Evolutionary conservation across 495 filamentous ascomycete genomes (phyloP).

Genomic region (Aspergillus leporis): DNA sequence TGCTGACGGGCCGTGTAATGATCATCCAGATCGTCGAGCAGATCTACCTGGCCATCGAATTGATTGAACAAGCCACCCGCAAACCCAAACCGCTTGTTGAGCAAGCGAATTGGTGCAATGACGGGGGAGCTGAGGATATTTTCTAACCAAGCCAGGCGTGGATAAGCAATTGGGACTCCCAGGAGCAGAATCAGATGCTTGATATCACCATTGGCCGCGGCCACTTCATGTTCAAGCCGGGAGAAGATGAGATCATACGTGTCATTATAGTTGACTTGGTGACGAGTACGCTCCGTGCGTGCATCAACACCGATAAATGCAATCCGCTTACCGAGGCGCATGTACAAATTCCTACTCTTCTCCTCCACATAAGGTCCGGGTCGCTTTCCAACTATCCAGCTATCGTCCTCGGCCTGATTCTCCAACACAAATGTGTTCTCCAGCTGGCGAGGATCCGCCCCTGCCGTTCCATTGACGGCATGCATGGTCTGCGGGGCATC

Average conservation of each 20-base stretch:
- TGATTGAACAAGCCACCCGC: slow-evolving; percentile 86
- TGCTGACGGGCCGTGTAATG: slow-evolving; percentile 93
- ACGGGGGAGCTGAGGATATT: slow-evolving; percentile 84
- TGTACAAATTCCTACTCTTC: slow-evolving; percentile 75
- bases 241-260: slow-evolving; percentile 84
- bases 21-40: slow-evolving; percentile 91
- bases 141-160: slow-evolving; percentile 89
- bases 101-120: slow-evolving; percentile 79
- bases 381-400: slow-evolving; percentile 74
- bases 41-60: slow-evolving; percentile 87
- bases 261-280: slow-evolving; percentile 87
- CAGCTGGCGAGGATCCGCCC: slow-evolving; percentile 64
- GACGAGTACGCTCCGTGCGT: slow-evolving; percentile 85
- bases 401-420: slow-evolving; percentile 59
- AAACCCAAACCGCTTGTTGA: slow-evolving; percentile 88
- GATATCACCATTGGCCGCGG: slow-evolving; percentile 59
- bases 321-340: slow-evolving; percentile 79
- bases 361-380: slow-evolving; percentile 82
- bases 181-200: slow-evolving; percentile 84
- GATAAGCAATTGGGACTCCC: slow-evolving; percentile 93
- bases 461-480: slow-evolving; percentile 48
- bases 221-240: slow-evolving; percentile 65
- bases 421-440: slow-evolving; percentile 67
- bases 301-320: slow-evolving; percentile 89
- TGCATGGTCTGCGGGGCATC: slow-evolving; percentile 58